Evolutionary conservation across 768 basidiomycete genomes (phyloP), one percentile per base, ranked within the genome.

Genomic region (Gloeopeniophorella convolvens): DNA sequence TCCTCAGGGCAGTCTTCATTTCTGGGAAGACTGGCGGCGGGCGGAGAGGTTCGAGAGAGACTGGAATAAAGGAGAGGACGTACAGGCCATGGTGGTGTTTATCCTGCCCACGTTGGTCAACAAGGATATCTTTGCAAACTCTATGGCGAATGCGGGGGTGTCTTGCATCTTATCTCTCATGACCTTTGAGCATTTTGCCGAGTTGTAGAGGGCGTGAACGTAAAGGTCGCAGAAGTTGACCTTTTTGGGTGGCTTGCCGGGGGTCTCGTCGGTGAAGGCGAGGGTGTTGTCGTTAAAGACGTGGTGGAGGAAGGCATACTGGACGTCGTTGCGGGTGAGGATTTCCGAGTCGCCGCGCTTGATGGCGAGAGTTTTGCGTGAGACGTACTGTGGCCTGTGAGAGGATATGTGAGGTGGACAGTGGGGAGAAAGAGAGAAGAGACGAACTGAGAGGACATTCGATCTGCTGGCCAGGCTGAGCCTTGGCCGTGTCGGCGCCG

Each of bases 31-130:
- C 88, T 90, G 62, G 34, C 45, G 59, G 48, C 35, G 44, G 56
- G 47, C 32, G 31, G 30, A 18, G 30, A 36, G 37, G n/a, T 35
- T 40, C 46, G 48, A 48, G 50, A n/a, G 50, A 55, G 44, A 44
- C 39, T 47, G 36, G 16, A 45, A 44, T 30, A 20, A 35, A 31
- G 34, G 11, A 50, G 39, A 53, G 48, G 54, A 66, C 82, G 71
- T 68, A 86, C 81, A 84, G 44, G 89, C 89, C 80, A 92, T 83
- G 27, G 91, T 93, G 32, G 92, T 94, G 63, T 93, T 94, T 68
- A 94, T 88, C 55, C 89, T 74, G 21, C 91, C 91, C 40, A 92
- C 85, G 62, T 95, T 95, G 44, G 89, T 89, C 45, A 93, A 72
- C 28, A 93, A 72, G 23, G 85, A 83, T 31, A 93, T 79, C 68